Conservation (phyloP, 2,329 filamentous ascomycete species). For the Sporothrix variecibatus region DNA sequence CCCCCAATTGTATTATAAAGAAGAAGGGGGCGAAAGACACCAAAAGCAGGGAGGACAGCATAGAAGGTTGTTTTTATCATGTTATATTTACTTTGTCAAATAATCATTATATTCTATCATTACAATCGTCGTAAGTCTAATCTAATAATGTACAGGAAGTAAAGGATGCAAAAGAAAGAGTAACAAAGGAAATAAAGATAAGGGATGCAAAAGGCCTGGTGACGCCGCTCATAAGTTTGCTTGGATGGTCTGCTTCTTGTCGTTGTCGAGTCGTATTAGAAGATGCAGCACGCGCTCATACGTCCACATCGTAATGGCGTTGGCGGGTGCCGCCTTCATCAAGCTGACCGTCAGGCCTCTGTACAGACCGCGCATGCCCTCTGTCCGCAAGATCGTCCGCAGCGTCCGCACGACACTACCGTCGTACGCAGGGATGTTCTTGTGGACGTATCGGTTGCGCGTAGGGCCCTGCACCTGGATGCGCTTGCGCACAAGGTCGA, state of each 20-base stretch:
- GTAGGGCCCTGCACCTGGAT: slow-evolving; percentile 95
- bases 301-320: slow-evolving; percentile 91
- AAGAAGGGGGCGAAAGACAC: slow-evolving; percentile 25
- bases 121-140: slow-evolving; percentile 12
- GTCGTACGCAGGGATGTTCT: slow-evolving; percentile 82
- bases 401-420: slow-evolving; percentile 68
- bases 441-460: slow-evolving; percentile 73
- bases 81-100: slow-evolving; percentile 13
- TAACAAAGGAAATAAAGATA: neutral
- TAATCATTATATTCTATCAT: slow-evolving; percentile 20
- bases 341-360: slow-evolving; percentile 85
- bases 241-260: neutral
- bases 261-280: slow-evolving; percentile 45
- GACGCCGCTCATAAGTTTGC: neutral
- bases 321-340: slow-evolving; percentile 90
- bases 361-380: slow-evolving; percentile 82
- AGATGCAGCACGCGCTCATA: slow-evolving; percentile 75
- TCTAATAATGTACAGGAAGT: neutral
- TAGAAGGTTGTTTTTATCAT: slow-evolving; percentile 15
- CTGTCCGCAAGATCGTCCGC: slow-evolving; percentile 64
- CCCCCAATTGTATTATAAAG: slow-evolving; percentile 30
- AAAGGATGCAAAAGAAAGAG: neutral
- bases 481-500: slow-evolving; percentile 89
- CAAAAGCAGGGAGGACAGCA: slow-evolving; percentile 13
- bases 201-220: neutral